Evolutionary conservation across 352 stramenopile species (phyloP).

Genomic region (Phytophthora melonis): DNA sequence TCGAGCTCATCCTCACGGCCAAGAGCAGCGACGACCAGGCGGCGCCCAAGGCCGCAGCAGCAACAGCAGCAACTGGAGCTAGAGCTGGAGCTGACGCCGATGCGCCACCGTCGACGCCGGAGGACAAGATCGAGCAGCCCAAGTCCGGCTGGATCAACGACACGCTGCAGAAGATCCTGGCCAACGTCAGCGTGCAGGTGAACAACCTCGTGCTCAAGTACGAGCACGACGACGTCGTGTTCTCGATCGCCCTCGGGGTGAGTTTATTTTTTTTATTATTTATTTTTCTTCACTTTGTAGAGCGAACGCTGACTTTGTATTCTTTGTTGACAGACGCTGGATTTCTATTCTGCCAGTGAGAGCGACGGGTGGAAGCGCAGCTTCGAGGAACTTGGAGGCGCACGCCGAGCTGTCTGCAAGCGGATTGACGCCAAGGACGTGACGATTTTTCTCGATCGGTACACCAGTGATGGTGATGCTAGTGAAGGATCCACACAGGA

Average conservation of each 20-base stretch:
- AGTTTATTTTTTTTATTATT: constrained; percentile 2
- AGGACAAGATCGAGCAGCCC: constrained; percentile 74
- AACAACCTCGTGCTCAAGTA: constrained; percentile 93
- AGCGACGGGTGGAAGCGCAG: constrained; percentile 61
- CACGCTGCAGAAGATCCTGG: constrained; percentile 81
- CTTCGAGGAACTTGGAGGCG: constrained; percentile 72
- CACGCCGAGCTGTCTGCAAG: constrained; percentile 66
- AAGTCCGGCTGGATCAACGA: constrained; percentile 87
- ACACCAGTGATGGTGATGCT: constrained; percentile 62
- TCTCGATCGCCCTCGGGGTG: constrained; percentile 86
- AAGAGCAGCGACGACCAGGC: constrained; percentile 40
- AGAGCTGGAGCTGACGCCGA: constrained; percentile 1
- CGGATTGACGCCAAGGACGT: constrained; percentile 79
- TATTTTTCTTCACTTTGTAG: constrained; percentile 2
- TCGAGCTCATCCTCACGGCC: constrained; percentile 88
- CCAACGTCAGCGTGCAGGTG: constrained; percentile 86
- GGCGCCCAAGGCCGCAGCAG: constrained; percentile 15
- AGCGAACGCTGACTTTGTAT: background rate
- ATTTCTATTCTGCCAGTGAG: constrained; percentile 80
- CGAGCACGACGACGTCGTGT: constrained; percentile 87
- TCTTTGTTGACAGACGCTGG: constrained; percentile 56
- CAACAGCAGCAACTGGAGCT: constrained; percentile 1
- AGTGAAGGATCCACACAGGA: constrained; percentile 35
- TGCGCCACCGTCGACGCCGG: constrained; percentile 1
- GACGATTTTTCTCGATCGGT: constrained; percentile 88